Conservation (phyloP, 192 early-diverging fungal species). For the Podochytrium sp. region DNA sequence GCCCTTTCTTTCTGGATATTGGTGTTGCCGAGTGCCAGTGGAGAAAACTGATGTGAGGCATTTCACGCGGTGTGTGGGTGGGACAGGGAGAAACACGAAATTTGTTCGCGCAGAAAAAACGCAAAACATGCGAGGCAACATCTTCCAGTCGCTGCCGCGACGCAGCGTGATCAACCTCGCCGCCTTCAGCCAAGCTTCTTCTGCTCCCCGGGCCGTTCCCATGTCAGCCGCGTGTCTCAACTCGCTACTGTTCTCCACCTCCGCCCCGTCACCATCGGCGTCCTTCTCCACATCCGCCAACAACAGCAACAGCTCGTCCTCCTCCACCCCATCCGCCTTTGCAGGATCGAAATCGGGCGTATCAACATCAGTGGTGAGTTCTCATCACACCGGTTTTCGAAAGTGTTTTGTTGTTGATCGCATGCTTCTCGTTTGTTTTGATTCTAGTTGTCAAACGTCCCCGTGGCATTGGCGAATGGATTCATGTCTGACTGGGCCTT, state of each 20-base stretch:
- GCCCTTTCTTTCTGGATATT: too few species aligned
- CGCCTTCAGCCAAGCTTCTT: not conserved
- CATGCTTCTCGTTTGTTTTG: slow-evolving; percentile 1
- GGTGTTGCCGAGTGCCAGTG: too few species aligned
- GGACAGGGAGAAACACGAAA: too few species aligned
- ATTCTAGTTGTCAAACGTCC: slow-evolving; percentile 24
- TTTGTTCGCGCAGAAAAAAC: not conserved
- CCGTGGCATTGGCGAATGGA: slow-evolving; percentile 30
- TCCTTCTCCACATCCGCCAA: not conserved
- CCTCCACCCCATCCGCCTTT: not conserved
- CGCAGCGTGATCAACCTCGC: not conserved
- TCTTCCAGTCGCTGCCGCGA: not conserved
- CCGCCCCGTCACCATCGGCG: not conserved
- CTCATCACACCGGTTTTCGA: not conserved
- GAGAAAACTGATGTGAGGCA: too few species aligned
- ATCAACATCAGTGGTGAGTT: not conserved
- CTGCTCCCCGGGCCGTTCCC: not conserved
- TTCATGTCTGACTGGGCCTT: slow-evolving; percentile 21
- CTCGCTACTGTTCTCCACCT: not conserved
- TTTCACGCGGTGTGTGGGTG: too few species aligned
- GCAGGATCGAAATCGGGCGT: not conserved
- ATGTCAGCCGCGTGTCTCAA: slow-evolving; percentile 1
- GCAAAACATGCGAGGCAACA: not conserved
- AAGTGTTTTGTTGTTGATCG: not conserved
- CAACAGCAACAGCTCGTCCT: not conserved